Conservation (phyloP, 2,329 filamentous ascomycete genomes). For the Chaetomiaceae sp. region DNA sequence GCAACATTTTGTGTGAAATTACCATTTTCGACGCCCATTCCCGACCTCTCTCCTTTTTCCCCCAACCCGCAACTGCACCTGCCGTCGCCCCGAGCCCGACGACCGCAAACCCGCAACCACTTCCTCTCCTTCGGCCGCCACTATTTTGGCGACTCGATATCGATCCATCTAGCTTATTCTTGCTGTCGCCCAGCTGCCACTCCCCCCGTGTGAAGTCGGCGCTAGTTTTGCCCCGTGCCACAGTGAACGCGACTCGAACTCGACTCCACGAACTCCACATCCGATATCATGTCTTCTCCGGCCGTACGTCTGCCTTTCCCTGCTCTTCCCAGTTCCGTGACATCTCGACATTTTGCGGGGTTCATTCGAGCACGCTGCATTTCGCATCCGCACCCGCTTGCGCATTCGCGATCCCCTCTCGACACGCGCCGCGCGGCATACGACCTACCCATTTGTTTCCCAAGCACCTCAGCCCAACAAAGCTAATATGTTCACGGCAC, state of each 20-base stretch:
- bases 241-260: conserved; percentile 15
- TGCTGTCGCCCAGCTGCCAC: conserved; percentile 8
- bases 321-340: conserved; percentile 13
- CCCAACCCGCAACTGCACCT: conserved; percentile 9
- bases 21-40: conserved; percentile 27
- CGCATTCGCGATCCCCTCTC: no score
- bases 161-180: conserved; percentile 17
- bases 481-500: conserved; percentile 28
- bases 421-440: conserved; percentile 5
- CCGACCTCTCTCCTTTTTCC: conserved; percentile 25
- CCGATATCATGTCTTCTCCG: conserved; percentile 27
- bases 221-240: conserved; percentile 20
- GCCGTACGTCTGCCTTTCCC: conserved; percentile 29
- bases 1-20: conserved; percentile 37
- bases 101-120: conserved; percentile 17
- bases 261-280: conserved; percentile 17
- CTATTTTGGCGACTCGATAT: conserved; percentile 21
- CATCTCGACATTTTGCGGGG: background rate
- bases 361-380: conserved; percentile 1
- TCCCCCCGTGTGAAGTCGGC: conserved; percentile 11
- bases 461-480: background rate
- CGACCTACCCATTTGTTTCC: background rate
- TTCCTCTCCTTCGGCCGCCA: conserved; percentile 10
- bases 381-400: background rate
- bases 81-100: conserved; percentile 20